Percentiles rank a stretch among this genome's conserved stretches.
Evolutionary conservation across 1,139 yeast species (phyloP).

Genomic region (Geotrichum siamense): DNA sequence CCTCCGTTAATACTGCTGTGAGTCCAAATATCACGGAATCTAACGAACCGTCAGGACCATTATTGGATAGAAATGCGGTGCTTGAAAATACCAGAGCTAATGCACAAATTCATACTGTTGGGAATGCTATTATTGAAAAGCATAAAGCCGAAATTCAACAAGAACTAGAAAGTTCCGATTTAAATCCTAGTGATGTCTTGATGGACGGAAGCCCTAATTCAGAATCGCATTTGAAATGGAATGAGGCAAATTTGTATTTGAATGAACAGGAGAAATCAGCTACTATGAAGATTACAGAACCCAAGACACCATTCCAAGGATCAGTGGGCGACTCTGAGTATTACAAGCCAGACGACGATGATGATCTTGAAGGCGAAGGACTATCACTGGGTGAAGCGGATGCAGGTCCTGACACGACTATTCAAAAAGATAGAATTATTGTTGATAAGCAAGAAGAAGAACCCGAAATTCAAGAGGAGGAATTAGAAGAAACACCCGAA

Average conservation of each 20-base stretch:
- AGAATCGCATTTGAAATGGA: conserved; percentile 54
- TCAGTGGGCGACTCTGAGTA: conserved; percentile 87
- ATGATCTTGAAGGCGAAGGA: conserved; percentile 38
- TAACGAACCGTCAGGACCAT: neutral
- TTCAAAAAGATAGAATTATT: conserved; percentile 28
- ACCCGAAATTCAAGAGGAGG: conserved; percentile 36
- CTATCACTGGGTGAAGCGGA: conserved; percentile 47
- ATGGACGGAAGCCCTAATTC: conserved; percentile 11
- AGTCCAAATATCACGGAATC: neutral
- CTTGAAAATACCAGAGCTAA: conserved; percentile 43
- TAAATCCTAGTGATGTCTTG: conserved; percentile 18
- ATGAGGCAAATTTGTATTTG: conserved; percentile 58
- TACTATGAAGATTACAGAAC: conserved; percentile 86
- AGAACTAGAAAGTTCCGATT: neutral
- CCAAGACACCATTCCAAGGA: conserved; percentile 95
- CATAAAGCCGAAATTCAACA: conserved; percentile 18
- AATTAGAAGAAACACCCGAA: conserved; percentile 44
- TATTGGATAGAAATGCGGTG: conserved; percentile 41
- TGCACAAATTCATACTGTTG: conserved; percentile 35
- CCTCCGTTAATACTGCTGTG: neutral
- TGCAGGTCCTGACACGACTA: conserved; percentile 23
- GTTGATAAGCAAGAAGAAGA: conserved; percentile 13
- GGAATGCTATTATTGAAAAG: conserved; percentile 23
- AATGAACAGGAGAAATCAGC: conserved; percentile 65
- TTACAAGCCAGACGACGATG: conserved; percentile 66